Evolutionary conservation across 371 early-diverging fungal species (phyloP).

Genomic region (Neoconidiobolus thromboides): DNA sequence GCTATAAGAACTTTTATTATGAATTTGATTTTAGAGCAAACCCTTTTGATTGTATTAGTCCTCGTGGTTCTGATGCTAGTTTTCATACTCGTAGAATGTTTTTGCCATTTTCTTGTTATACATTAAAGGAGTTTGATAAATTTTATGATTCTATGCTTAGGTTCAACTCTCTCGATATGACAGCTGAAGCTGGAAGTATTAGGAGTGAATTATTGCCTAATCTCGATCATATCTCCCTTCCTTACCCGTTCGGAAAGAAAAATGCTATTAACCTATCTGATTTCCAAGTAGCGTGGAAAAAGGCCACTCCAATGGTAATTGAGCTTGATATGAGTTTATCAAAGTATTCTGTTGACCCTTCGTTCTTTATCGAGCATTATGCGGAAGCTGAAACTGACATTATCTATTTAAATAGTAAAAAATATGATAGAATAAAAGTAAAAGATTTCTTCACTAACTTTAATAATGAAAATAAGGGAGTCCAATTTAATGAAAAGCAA

Average conservation of each 20-base stretch:
- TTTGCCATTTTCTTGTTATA: not conserved
- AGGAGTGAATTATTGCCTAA: not conserved
- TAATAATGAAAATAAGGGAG: conserved; percentile 6
- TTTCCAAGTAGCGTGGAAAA: conserved; percentile 20
- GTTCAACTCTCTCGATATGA: conserved; percentile 13
- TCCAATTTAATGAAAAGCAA: not conserved
- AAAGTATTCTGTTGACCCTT: conserved; percentile 17
- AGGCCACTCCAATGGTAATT: conserved; percentile 20
- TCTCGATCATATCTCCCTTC: not conserved
- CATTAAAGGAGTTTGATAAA: not conserved
- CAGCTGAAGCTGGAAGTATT: conserved; percentile 1
- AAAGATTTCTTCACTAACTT: conserved; percentile 24
- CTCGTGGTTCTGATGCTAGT: conserved; percentile 4
- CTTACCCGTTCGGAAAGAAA: not conserved
- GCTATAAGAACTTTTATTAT: conserved; percentile 17
- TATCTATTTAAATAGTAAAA: conserved; percentile 14
- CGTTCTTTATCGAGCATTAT: conserved; percentile 14
- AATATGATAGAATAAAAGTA: conserved; percentile 8
- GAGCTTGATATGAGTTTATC: conserved; percentile 10
- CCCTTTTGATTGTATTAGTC: too few species aligned
- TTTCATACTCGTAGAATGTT: not conserved
- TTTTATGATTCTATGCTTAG: conserved; percentile 16
- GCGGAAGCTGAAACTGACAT: conserved; percentile 17
- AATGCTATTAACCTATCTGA: conserved; percentile 7
- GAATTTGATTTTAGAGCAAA: not conserved